Evolutionary conservation across 768 basidiomycete species (phyloP).

Genomic region (Strobilomyces dryophilus): DNA sequence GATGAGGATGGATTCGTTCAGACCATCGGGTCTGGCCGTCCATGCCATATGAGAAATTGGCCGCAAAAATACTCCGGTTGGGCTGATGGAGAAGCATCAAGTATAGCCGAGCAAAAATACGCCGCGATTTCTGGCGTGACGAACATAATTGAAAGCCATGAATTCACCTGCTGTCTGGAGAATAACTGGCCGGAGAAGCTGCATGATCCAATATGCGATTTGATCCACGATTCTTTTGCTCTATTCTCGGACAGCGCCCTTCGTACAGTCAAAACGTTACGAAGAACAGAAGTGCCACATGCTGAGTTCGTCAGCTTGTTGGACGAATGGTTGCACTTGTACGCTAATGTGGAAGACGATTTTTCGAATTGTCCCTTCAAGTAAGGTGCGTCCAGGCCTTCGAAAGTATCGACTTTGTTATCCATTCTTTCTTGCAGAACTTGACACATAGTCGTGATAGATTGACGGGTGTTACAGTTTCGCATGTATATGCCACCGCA

Average conservation of each 20-base stretch:
- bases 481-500: conserved; percentile 14
- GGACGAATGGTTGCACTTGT: not conserved
- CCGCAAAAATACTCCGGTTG: not conserved
- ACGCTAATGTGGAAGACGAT: not conserved
- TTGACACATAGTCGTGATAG: too few species aligned
- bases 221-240: not conserved
- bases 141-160: not conserved
- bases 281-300: not conserved
- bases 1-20: not conserved
- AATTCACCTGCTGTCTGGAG: not conserved
- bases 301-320: not conserved
- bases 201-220: not conserved
- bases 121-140: not conserved
- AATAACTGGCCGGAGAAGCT: not conserved
- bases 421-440: too few species aligned
- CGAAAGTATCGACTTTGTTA: too few species aligned
- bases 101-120: not conserved
- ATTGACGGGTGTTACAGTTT: too few species aligned
- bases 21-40: not conserved
- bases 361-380: not conserved
- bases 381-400: not conserved
- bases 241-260: not conserved
- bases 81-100: not conserved
- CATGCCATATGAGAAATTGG: not conserved
- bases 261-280: not conserved